Conservation (phyloP, 768 basidiomycete genomes). For the Lentinula detonsa region DNA sequence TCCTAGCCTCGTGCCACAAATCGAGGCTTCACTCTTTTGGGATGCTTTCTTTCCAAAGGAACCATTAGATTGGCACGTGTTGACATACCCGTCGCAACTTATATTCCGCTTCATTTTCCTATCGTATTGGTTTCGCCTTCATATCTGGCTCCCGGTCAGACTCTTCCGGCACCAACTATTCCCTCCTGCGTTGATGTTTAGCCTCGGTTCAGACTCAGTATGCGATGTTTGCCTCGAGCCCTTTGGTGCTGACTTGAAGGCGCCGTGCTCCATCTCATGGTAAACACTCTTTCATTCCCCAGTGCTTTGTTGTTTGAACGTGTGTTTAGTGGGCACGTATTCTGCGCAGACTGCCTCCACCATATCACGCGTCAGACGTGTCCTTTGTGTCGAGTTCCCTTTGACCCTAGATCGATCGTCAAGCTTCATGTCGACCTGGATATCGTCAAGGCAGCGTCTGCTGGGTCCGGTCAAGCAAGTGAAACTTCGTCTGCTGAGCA, state of each 20-base stretch:
- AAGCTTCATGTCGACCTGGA: conserved; percentile 60
- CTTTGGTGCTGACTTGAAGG: conserved; percentile 45
- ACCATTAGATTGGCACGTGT: conserved; percentile 7
- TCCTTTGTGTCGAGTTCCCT: conserved; percentile 57
- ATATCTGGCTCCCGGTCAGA: conserved; percentile 15
- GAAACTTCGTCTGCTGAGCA: conserved; percentile 26
- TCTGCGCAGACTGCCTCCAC: conserved; percentile 48
- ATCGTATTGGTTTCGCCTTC: conserved; percentile 17
- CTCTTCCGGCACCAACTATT: conserved; percentile 19
- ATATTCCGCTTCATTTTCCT: conserved; percentile 18
- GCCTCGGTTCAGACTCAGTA: conserved; percentile 53
- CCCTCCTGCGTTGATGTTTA: conserved; percentile 50
- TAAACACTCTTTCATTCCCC: background rate
- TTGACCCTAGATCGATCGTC: conserved; percentile 38
- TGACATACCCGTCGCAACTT: conserved; percentile 11
- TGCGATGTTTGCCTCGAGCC: conserved; percentile 76
- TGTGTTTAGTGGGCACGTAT: conserved; percentile 52
- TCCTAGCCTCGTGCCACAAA: conserved; percentile 3
- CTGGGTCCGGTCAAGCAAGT: conserved; percentile 7
- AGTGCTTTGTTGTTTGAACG: background rate
- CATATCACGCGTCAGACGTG: conserved; percentile 44
- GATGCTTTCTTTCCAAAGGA: background rate
- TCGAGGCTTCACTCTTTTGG: conserved; percentile 1
- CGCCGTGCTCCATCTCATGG: conserved; percentile 57
- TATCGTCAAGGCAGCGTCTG: conserved; percentile 15